Percentiles rank a stretch among this genome's conserved stretches.
Evolutionary conservation across 2,329 filamentous ascomycete species (phyloP).

Genomic region (Davidsoniella virescens): DNA sequence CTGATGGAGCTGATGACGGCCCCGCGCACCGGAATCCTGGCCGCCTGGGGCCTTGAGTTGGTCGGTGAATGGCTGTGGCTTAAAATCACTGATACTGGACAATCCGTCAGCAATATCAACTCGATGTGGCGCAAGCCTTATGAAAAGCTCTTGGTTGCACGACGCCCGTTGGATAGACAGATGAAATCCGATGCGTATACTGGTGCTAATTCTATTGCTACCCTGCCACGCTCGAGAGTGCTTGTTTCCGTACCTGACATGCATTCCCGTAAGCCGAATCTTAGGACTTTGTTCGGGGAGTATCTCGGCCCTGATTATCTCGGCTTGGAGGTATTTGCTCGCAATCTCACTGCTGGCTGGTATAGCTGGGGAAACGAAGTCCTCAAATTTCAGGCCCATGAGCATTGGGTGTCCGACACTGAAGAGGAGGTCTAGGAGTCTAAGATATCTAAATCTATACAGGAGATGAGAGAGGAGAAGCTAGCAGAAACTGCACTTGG

Average conservation of each 20-base stretch:
- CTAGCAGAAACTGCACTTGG: background rate
- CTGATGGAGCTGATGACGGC: conserved; percentile 38
- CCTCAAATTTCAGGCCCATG: conserved; percentile 47
- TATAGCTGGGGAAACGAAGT: conserved; percentile 65
- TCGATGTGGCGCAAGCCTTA: conserved; percentile 58
- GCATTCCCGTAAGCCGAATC: conserved; percentile 63
- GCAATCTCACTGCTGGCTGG: conserved; percentile 60
- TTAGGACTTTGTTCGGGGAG: conserved; percentile 42
- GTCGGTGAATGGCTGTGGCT: conserved; percentile 65
- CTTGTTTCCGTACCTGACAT: conserved; percentile 57
- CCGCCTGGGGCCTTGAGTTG: conserved; percentile 47
- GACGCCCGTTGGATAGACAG: conserved; percentile 18
- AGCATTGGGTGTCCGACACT: conserved; percentile 27
- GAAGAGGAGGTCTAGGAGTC: too few relatives aligned
- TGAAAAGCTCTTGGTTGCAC: conserved; percentile 52
- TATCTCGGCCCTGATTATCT: conserved; percentile 34
- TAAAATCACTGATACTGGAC: conserved; percentile 50
- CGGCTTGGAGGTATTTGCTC: conserved; percentile 62
- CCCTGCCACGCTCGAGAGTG: conserved; percentile 21
- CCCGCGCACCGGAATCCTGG: conserved; percentile 40
- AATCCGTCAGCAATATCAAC: conserved; percentile 45
- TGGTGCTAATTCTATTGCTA: too few relatives aligned
- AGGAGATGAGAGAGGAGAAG: background rate
- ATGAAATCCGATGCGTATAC: too few relatives aligned
- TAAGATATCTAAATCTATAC: too few relatives aligned